Evolutionary conservation across 495 filamentous ascomycete genomes (phyloP), one percentile per base, ranked within the genome.

Genomic region (Pseudotulostoma volvatum): DNA sequence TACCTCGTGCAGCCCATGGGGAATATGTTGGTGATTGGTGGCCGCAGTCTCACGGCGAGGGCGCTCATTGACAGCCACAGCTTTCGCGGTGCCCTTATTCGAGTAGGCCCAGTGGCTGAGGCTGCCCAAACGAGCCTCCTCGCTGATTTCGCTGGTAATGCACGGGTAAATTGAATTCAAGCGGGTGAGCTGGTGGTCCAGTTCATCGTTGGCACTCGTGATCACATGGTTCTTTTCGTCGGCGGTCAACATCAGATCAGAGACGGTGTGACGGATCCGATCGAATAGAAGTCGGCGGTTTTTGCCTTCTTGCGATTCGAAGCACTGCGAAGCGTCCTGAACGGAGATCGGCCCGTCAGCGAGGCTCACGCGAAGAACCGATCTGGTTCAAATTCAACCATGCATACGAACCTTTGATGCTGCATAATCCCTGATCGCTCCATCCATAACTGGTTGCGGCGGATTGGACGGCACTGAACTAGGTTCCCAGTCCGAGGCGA

Each of bases 141-240:
- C 86, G 61, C 86, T 94, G 53, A 96, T 81, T 53, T 96, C 90
- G 33, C 67, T 63, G 38, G 87, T 81, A 37, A 96, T 73, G 58
- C 83, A 77, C 9, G 81, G 78, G 63, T 74, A 92, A 15, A 86
- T 73, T 31, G 77, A 75, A 44, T 96, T 81, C 45, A 95, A 73
- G 16, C 90, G 81, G 38, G 71, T 56, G 15, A 94, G 61, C 53
- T 95, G 86, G 51, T 83, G 88, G 40, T 84, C 74, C 5, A 96
- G 71, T 37, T 85, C 79, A 39, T 93, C 82, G 45, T 82, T 83
- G 32, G 92, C 87, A 3, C 85, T 87, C 2, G 78, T 76, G 31
- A 95, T 78, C 37, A 96, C 86, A 44, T 93, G 87, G 43, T 92
- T 93, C 59, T 99, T 99, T 59, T 97, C 90, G 47, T 96, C 92